These are phyloP conservation scores for Primulina tabacum DNA, from an alignment of 257 asterid species.

Conservation along the genomic window DNA sequence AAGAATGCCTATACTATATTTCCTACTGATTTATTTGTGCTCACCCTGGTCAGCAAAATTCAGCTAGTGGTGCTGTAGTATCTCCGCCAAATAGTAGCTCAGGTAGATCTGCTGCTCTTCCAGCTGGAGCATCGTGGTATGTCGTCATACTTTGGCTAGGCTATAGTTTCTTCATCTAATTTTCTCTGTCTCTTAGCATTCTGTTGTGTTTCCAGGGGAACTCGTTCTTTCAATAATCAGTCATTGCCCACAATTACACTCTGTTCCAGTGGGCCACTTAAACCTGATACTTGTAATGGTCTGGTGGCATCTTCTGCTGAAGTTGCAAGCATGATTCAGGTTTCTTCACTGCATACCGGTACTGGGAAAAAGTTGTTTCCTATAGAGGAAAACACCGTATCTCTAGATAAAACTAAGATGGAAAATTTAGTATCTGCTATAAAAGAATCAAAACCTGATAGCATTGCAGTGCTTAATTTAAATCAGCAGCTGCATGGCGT, in stretches of 20 bases:
- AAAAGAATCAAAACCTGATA: constrained; percentile 37
- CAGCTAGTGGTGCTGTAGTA: constrained; percentile 29
- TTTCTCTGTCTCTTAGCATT: constrained; percentile 21
- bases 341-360: constrained; percentile 39
- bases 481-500: constrained; percentile 37
- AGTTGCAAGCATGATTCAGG: constrained; percentile 47
- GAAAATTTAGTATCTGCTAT: constrained; percentile 34
- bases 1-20: not conserved
- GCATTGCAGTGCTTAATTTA: constrained; percentile 26
- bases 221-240: constrained; percentile 59
- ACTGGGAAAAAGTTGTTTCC: constrained; percentile 43
- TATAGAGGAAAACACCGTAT: constrained; percentile 33
- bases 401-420: constrained; percentile 34
- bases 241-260: constrained; percentile 40
- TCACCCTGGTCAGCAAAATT: constrained; percentile 33
- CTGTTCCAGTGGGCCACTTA: constrained; percentile 39
- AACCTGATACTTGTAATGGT: constrained; percentile 37
- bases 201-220: constrained; percentile 58
- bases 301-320: constrained; percentile 44
- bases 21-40: constrained; percentile 12
- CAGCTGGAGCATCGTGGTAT: constrained; percentile 94
- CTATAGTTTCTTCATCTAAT: constrained; percentile 14
- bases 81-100: constrained; percentile 82
- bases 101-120: constrained; percentile 85
- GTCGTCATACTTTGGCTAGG: constrained; percentile 18